Percentiles rank a stretch among this genome's conserved stretches.
Conservation (phyloP, 352 stramenopile species). For the Pythium sp. region DNA sequence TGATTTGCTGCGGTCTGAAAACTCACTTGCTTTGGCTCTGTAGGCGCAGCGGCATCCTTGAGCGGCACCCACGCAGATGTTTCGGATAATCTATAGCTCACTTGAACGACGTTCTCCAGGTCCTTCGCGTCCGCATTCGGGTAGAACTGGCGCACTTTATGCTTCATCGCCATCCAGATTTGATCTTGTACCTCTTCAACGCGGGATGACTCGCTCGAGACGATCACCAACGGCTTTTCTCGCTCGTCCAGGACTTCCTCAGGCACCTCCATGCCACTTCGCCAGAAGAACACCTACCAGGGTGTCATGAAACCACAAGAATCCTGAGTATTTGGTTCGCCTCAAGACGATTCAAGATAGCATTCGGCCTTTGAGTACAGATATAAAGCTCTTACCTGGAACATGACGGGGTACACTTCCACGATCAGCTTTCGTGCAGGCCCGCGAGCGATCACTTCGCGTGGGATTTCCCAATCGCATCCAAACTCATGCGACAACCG, state of each 20-base stretch:
- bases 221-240: slow-evolving; percentile 42
- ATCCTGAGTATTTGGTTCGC: not conserved
- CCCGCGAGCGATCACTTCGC: slow-evolving; percentile 50
- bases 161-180: slow-evolving; percentile 38
- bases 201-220: slow-evolving; percentile 31
- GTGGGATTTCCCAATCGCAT: slow-evolving; percentile 70
- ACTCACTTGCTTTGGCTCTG: not conserved
- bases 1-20: slow-evolving; percentile 14
- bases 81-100: slow-evolving; percentile 48
- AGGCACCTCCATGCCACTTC: slow-evolving; percentile 29
- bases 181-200: slow-evolving; percentile 43
- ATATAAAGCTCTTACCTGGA: slow-evolving; percentile 32
- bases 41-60: slow-evolving; percentile 20
- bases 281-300: slow-evolving; percentile 37
- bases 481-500: slow-evolving; percentile 56
- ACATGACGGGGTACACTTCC: slow-evolving; percentile 68
- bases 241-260: slow-evolving; percentile 22
- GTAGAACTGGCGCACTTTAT: slow-evolving; percentile 36
- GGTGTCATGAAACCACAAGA: slow-evolving; percentile 1
- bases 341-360: not conserved
- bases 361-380: not conserved
- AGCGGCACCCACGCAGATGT: slow-evolving; percentile 41
- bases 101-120: slow-evolving; percentile 32
- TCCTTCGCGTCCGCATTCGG: slow-evolving; percentile 29
- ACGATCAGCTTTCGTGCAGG: slow-evolving; percentile 40